Base-by-base conservation (phyloP, 2,329 filamentous ascomycete genomes). In the Taxawa tesnikishii region DNA sequence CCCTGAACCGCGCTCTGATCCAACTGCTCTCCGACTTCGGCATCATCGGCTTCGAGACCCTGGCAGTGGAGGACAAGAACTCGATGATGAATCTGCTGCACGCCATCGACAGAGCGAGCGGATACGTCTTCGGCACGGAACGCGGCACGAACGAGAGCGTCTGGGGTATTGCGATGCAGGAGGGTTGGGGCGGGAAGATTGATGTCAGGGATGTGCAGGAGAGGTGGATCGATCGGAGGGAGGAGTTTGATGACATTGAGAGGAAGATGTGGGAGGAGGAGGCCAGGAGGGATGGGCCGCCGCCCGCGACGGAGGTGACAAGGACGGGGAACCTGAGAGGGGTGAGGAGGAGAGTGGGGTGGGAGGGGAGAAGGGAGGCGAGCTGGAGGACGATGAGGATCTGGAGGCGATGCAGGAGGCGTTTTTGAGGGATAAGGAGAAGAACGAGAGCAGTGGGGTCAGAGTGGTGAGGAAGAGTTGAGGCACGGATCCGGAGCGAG, bases 11-110 rank as follows among this genome's bases (percentile, higher is more conserved):
- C 43, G 87, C 88, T 0, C 80, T 98, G 27, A 76, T 88, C 12
- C 75, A 82, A 24, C 65, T 98, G 28, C 81, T 98, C 21, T 82
- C 93, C 49, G 83, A 80, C 48, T 96, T 94, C 53, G 79, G 81
- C 0, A 69, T 98, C 4, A 85, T 98, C 2, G 75, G 76, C 0
- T 98, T 94, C 50, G 87, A 96, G 53, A 92, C 92, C 1, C 63
- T 98, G 17, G 87, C 90, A 0, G 85, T 98, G 1, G 90, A 98
- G 58, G 90, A 98, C 52, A 94, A 94, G 56, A 83, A 80, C 59
- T 92, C 83, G 51, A 94, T 98, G 85, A 92, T 92, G 74, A 78
- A 82, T 45, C 65, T 98, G 4, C 63, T 98, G 31, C 75, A 81
- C 28, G 79, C 88, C 1, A 87, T 98, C 49, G 90, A 98, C 54